Conservation (phyloP, 352 stramenopile species). For the Phytopythium vexans region DNA sequence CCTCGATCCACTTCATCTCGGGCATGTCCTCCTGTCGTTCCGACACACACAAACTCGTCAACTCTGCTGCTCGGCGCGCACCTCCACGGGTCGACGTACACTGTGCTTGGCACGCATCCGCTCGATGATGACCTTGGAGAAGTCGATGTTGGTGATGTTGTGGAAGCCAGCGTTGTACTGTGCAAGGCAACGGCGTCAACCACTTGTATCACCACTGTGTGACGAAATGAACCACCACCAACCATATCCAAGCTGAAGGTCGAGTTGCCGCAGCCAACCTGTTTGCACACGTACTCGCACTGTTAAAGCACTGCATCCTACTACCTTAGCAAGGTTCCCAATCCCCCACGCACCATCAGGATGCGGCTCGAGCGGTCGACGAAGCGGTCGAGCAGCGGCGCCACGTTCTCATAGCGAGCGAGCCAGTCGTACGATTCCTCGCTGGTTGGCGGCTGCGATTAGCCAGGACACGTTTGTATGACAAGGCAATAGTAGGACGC, state of each 20-base stretch:
- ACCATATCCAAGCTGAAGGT: constrained; percentile 70
- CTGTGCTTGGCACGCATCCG: constrained; percentile 59
- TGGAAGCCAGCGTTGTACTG: constrained; percentile 53
- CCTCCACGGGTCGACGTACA: constrained; percentile 10
- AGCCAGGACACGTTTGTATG: constrained; percentile 4
- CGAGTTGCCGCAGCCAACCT: constrained; percentile 79
- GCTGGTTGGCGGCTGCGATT: constrained; percentile 8
- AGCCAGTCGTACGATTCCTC: constrained; percentile 84
- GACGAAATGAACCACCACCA: not conserved
- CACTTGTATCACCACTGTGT: not conserved
- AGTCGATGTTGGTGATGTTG: constrained; percentile 77
- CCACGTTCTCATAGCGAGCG: constrained; percentile 46
- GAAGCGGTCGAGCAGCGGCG: constrained; percentile 33
- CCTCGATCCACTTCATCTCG: constrained; percentile 51
- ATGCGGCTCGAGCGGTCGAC: constrained; percentile 39
- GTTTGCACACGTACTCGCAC: not conserved
- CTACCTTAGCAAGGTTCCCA: not conserved
- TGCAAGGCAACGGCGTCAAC: not conserved
- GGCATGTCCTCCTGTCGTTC: constrained; percentile 29
- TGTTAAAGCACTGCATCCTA: not conserved
- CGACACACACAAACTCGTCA: constrained; percentile 5
- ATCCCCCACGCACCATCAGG: constrained; percentile 27
- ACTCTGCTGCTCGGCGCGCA: not conserved
- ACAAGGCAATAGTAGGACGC: not conserved
- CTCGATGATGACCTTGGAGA: constrained; percentile 61